Evolutionary conservation across 2,329 filamentous ascomycete species (phyloP), one percentile per base, ranked within the genome.

Genomic region (Sporothrix pseudoabietina): DNA sequence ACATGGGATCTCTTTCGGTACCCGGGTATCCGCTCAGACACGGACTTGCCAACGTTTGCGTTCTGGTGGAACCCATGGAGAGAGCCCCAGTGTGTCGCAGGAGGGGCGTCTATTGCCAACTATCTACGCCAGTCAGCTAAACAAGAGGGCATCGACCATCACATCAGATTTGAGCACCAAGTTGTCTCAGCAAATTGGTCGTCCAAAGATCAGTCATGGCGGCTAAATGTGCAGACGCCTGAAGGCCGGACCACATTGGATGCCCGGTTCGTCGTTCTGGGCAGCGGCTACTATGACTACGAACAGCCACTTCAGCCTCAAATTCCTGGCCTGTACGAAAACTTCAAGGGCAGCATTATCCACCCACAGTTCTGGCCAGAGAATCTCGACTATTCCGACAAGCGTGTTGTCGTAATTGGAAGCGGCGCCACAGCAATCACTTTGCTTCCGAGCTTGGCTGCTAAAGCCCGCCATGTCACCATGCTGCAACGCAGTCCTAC

Each of bases 1-100:
- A 94, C 92, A 16, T 94, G 92, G 92, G 88, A 87, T 77, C 86
- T 94, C 71, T 94, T 93, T 84, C 88, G 87, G 54, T 94, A 93
- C 78, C 92, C 91, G 0, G 90, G 92, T 47, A 87, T 94, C 74
- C 87, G 89, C 47, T 90, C 88, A 52, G 89, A 91, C 78, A 90
- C 88, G 0, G 84, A 87, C 77, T 85, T 91, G 76, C 86, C 84
- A 70, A 84, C 87, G 0, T 91, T 90, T 73, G 88, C 88, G 52
- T 91, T 94, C 75, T 80, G 86, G 0, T 95, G 92, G 89, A 85
- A 90, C 68, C 91, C 91, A 4, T 94, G 92, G 92, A 83, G 81
- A 6, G 83, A 87, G 49, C 78, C 82, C 8, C 82, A 84, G 70
- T 82, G 82, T 55, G 87, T 91, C 77, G 87, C 85, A 0, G 81